A percentile compares a stretch with the other conserved stretches of the same genome.
These are phyloP conservation scores for Zymoseptoria tritici DNA, from an alignment of 2,329 filamentous ascomycete genomes.

Conservation along the genomic window DNA sequence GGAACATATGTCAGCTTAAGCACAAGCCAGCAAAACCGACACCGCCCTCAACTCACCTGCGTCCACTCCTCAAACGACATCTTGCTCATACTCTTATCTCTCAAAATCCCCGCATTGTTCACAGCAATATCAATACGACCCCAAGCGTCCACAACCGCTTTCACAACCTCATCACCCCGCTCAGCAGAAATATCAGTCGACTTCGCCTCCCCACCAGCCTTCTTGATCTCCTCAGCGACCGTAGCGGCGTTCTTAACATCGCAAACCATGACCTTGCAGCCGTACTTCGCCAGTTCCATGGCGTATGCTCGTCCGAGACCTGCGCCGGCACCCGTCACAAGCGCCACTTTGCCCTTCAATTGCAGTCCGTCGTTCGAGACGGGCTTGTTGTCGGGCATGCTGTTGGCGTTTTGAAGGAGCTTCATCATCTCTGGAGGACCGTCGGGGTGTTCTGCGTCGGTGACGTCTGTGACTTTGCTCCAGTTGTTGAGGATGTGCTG, in stretches of 20 bases:
- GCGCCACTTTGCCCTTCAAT: constrained; percentile 75
- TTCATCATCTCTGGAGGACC: constrained; percentile 74
- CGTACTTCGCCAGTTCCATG: constrained; percentile 73
- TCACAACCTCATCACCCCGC: constrained; percentile 81
- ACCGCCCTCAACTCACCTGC: constrained; percentile 31
- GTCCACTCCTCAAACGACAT: constrained; percentile 94
- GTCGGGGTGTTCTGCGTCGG: constrained; percentile 56
- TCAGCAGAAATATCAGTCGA: constrained; percentile 88
- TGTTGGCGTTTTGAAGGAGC: constrained; percentile 79
- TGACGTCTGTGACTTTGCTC: constrained; percentile 76
- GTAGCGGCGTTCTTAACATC: constrained; percentile 82
- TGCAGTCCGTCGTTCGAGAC: constrained; percentile 93
- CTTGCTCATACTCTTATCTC: constrained; percentile 94
- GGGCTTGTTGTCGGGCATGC: constrained; percentile 89
- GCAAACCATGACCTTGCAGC: constrained; percentile 87
- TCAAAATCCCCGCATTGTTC: constrained; percentile 94
- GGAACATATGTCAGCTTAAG: neutral
- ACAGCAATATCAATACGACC: constrained; percentile 82
- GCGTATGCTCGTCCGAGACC: constrained; percentile 87
- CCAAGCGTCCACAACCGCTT: constrained; percentile 83
- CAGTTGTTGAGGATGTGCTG: constrained; percentile 46
- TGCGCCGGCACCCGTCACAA: constrained; percentile 79
- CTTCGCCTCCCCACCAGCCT: constrained; percentile 76
- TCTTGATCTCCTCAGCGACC: constrained; percentile 85
- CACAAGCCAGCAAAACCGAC: neutral